These are phyloP conservation scores for Andrographis paniculata DNA, from an alignment of 305 asterid genomes.

Conservation along the genomic window DNA sequence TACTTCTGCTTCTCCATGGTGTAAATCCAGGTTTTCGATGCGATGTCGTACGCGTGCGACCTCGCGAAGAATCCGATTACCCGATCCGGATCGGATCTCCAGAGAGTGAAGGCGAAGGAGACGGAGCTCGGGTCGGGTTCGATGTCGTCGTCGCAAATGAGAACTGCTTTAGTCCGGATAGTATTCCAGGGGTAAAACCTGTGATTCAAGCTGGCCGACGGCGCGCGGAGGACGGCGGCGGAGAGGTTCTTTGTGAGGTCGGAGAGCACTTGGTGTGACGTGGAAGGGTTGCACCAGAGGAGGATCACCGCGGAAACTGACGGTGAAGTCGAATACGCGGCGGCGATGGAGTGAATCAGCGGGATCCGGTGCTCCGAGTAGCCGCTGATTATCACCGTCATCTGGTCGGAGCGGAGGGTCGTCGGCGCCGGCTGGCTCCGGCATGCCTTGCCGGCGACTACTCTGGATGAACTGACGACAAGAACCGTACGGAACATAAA, in stretches of 20 bases:
- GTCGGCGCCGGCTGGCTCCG: conserved; percentile 24
- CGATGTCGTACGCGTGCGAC: conserved; percentile 70
- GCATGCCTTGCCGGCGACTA: conserved; percentile 14
- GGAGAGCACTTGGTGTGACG: conserved; percentile 38
- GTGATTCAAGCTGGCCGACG: conserved; percentile 62
- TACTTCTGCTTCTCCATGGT: conserved; percentile 56
- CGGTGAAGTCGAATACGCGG: conserved; percentile 57
- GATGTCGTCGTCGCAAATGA: conserved; percentile 86
- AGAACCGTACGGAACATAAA: neutral
- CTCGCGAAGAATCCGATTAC: conserved; percentile 67
- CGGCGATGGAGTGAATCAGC: conserved; percentile 51
- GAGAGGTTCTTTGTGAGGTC: conserved; percentile 46
- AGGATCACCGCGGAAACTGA: conserved; percentile 46
- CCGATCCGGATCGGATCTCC: conserved; percentile 59
- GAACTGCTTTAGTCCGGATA: conserved; percentile 53
- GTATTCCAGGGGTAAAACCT: conserved; percentile 56
- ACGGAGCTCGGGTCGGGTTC: conserved; percentile 46
- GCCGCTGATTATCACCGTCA: conserved; percentile 63
- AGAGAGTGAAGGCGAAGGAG: conserved; percentile 51
- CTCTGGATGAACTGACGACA: neutral
- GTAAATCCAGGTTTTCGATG: conserved; percentile 60
- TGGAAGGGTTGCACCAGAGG: conserved; percentile 68
- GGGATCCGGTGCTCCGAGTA: conserved; percentile 78
- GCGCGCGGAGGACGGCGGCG: conserved; percentile 41
- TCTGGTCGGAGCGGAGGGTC: conserved; percentile 52